Evolutionary conservation across 2,329 filamentous ascomycete species (phyloP).

Genomic region (Aspergillus sclerotialis): DNA sequence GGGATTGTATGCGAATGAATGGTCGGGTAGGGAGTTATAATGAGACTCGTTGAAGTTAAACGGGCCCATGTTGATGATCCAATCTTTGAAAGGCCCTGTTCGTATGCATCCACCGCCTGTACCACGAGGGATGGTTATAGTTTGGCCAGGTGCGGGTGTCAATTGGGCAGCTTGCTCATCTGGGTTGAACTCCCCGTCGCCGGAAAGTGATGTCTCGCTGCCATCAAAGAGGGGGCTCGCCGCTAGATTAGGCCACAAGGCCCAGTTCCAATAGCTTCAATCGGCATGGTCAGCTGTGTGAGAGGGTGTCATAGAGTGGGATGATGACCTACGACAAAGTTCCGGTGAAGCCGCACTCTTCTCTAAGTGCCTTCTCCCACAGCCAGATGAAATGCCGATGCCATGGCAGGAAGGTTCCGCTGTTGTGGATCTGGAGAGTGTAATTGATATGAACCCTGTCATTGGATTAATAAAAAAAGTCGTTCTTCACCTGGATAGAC

Average conservation of each 20-base stretch:
- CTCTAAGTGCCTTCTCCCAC: slow-evolving; percentile 22
- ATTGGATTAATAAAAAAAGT: slow-evolving; percentile 2
- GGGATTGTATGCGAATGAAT: slow-evolving; percentile 17
- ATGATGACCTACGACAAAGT: too few species aligned
- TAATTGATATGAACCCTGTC: slow-evolving; percentile 9
- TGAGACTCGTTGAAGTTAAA: slow-evolving; percentile 8
- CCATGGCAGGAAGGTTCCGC: slow-evolving; percentile 20
- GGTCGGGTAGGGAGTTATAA: slow-evolving; percentile 8
- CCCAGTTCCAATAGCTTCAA: slow-evolving; percentile 44
- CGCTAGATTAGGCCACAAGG: slow-evolving; percentile 28
- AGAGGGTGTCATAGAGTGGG: too few species aligned
- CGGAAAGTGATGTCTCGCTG: slow-evolving; percentile 36
- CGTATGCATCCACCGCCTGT: slow-evolving; percentile 31
- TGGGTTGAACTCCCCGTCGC: slow-evolving; percentile 35
- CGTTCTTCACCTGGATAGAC: not conserved
- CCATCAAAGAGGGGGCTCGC: slow-evolving; percentile 44
- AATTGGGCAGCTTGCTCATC: too few species aligned
- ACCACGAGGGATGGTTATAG: slow-evolving; percentile 34
- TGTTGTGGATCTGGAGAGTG: slow-evolving; percentile 4
- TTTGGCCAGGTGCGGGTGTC: slow-evolving; percentile 16
- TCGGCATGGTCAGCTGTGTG: too few species aligned
- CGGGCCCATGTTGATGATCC: slow-evolving; percentile 22
- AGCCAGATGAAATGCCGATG: slow-evolving; percentile 24
- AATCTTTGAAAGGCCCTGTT: slow-evolving; percentile 32
- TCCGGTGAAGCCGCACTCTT: slow-evolving; percentile 32